These are phyloP conservation scores for Gnomoniopsis sp. DNA, from an alignment of 2,329 filamentous ascomycete genomes.

Conservation along the genomic window DNA sequence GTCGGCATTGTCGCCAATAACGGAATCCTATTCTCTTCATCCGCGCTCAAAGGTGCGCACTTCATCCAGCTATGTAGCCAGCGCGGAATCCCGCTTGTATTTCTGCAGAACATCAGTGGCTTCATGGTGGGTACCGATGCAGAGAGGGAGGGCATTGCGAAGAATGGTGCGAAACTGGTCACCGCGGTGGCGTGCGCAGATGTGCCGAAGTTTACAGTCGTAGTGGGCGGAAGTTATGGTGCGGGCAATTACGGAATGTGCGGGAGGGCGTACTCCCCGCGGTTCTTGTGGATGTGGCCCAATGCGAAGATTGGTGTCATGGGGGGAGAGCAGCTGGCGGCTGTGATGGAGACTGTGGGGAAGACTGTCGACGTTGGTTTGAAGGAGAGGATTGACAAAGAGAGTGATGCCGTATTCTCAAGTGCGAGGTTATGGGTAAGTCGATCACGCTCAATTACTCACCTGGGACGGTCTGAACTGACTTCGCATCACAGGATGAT, in stretches of 20 bases:
- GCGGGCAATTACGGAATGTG: slow-evolving; percentile 99
- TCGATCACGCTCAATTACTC: slow-evolving; percentile 17
- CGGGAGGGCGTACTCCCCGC: slow-evolving; percentile 85
- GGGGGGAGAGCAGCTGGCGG: slow-evolving; percentile 86
- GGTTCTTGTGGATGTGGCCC: slow-evolving; percentile 96
- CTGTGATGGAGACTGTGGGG: slow-evolving; percentile 94
- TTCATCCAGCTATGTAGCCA: slow-evolving; percentile 95
- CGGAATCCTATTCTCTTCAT: slow-evolving; percentile 88
- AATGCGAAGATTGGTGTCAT: slow-evolving; percentile 96
- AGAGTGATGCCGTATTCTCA: slow-evolving; percentile 86
- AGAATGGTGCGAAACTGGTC: slow-evolving; percentile 95
- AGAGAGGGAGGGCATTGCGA: slow-evolving; percentile 92
- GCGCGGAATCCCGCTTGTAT: slow-evolving; percentile 83
- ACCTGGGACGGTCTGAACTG: background rate
- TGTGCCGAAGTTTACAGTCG: slow-evolving; percentile 95
- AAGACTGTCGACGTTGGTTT: slow-evolving; percentile 77
- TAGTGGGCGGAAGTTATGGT: slow-evolving; percentile 89
- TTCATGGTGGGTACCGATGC: slow-evolving; percentile 97
- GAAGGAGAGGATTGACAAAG: slow-evolving; percentile 79
- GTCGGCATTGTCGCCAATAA: slow-evolving; percentile 96
- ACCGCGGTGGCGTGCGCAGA: slow-evolving; percentile 91
- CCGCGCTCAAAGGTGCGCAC: slow-evolving; percentile 89
- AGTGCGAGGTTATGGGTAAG: slow-evolving; percentile 83
- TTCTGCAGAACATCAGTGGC: slow-evolving; percentile 93
- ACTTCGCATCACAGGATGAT: slow-evolving; percentile 56